A percentile compares a stretch with the other conserved stretches of the same genome.
Evolutionary conservation across 495 filamentous ascomycete genomes (phyloP).

Genomic region (Chaetomidium leptoderma): DNA sequence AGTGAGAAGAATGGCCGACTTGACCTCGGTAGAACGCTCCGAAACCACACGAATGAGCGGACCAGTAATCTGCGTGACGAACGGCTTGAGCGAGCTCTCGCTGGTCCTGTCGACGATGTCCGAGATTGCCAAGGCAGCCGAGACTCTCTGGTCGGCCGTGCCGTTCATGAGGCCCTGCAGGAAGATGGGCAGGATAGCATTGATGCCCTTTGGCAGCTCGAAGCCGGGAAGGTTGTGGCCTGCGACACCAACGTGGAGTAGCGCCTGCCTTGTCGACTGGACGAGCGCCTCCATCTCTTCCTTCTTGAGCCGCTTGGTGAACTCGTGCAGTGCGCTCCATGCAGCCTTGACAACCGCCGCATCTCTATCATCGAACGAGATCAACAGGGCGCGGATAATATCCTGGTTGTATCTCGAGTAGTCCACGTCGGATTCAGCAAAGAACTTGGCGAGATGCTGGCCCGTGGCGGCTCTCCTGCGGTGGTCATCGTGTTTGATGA

Average conservation of each 20-base stretch:
- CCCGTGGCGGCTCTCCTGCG: constrained; percentile 72
- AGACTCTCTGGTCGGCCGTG: constrained; percentile 81
- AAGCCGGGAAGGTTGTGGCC: constrained; percentile 86
- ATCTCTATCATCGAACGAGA: constrained; percentile 88
- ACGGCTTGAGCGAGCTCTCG: constrained; percentile 77
- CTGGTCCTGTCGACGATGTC: constrained; percentile 91
- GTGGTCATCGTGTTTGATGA: constrained; percentile 92
- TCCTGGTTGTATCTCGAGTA: constrained; percentile 93
- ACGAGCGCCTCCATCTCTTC: constrained; percentile 98
- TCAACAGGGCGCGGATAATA: constrained; percentile 79
- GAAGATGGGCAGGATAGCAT: constrained; percentile 93
- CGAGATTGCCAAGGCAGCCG: constrained; percentile 87
- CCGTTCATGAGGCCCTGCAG: constrained; percentile 96
- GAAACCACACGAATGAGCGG: constrained; percentile 96
- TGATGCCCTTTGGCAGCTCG: constrained; percentile 93
- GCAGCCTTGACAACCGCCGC: constrained; percentile 82
- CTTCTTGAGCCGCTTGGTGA: constrained; percentile 86
- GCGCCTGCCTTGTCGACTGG: constrained; percentile 72
- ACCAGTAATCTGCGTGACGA: constrained; percentile 95
- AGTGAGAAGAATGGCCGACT: constrained; percentile 88
- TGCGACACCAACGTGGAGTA: constrained; percentile 82
- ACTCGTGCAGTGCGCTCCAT: constrained; percentile 81
- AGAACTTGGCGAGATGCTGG: constrained; percentile 82
- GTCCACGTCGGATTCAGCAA: constrained; percentile 72
- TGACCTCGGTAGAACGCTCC: constrained; percentile 90